Percentiles rank a stretch among this genome's conserved stretches.
phyloP scores from a whole-genome alignment of 257 asterid genomes.

The Paulownia fortunei region DNA sequence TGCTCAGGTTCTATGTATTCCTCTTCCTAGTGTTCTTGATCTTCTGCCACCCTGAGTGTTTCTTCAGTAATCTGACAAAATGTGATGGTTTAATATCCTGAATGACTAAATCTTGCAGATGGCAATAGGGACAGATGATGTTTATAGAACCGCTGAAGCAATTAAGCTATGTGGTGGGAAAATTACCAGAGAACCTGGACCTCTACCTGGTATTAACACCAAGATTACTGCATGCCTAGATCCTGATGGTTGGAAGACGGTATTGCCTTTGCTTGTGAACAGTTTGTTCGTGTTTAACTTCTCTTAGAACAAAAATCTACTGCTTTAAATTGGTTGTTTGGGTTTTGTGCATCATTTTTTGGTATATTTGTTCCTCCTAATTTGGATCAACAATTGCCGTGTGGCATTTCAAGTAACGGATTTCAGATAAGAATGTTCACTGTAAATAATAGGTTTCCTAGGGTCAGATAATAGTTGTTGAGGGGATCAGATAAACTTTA shows the following conservation, averaged over 20 bases:
- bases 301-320: neutral
- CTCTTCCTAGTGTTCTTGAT: constrained; percentile 14
- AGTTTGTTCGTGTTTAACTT: neutral
- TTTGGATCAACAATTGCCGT: neutral
- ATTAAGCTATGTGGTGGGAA: constrained; percentile 77
- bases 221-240: constrained; percentile 94
- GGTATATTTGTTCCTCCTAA: neutral
- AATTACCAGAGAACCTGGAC: constrained; percentile 90
- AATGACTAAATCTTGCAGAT: constrained; percentile 55
- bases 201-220: constrained; percentile 89
- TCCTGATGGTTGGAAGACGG: constrained; percentile 99
- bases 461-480: neutral
- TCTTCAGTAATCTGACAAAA: constrained; percentile 5
- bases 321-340: constrained; percentile 11
- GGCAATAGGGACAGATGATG: constrained; percentile 95
- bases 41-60: constrained; percentile 1
- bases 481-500: neutral
- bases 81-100: constrained; percentile 18
- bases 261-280: constrained; percentile 42
- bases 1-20: constrained; percentile 66
- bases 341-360: neutral
- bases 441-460: neutral
- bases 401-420: neutral
- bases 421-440: neutral
- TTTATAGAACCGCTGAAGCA: constrained; percentile 91